Base-by-base conservation (phyloP, 2,329 filamentous ascomycete species). In the Pochonia chlamydosporia region DNA sequence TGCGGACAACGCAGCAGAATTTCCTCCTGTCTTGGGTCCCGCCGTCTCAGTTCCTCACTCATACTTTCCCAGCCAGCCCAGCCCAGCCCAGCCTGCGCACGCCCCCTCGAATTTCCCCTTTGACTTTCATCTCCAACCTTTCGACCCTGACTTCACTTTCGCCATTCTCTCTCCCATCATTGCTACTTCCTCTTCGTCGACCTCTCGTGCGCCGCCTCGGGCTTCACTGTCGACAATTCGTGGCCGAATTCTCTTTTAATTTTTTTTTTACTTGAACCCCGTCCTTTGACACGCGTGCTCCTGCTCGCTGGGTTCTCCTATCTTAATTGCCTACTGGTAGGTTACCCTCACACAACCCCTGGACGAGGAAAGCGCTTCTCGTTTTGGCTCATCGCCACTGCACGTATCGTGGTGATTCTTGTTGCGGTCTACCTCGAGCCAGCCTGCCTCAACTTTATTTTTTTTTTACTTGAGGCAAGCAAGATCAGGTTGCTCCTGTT, bases 181-280 rank as follows among this genome's bases (percentile, higher is more conserved):
- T 64, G 63, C 62, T 64, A 63, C 61, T 66, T 63, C 63, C 61
- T 57, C 53, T 57, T 58, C 55, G 55, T 44, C 48, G 43, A 42
- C 47, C 31, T 42, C 23, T 33, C 25, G 39, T 48, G 46, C 44
- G 40, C 52, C 47, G 36, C 33, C 39, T 36, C 25, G 42, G 52
- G 51, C 50, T 26, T 48, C 28, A 13, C 43, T 28, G 49, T 50
- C 44, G 50, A 51, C 40, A 46, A 21, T 45, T 52, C 42, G 47
- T 52, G 56, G 53, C 50, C 53, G 47, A 54, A 50, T 59, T 57
- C 48, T 54, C 44, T 49, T 45, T 55, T 53, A 50, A 53, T 54
- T 58, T 56, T 56, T 54, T 55, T 57, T 53, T 54, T 57, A 53
- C 56, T 52, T 18, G 35, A 39, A 23, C 35, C 53, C 57, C 42